Base-by-base conservation (phyloP, 495 filamentous ascomycete genomes). In the Aspergillus ostianus region DNA sequence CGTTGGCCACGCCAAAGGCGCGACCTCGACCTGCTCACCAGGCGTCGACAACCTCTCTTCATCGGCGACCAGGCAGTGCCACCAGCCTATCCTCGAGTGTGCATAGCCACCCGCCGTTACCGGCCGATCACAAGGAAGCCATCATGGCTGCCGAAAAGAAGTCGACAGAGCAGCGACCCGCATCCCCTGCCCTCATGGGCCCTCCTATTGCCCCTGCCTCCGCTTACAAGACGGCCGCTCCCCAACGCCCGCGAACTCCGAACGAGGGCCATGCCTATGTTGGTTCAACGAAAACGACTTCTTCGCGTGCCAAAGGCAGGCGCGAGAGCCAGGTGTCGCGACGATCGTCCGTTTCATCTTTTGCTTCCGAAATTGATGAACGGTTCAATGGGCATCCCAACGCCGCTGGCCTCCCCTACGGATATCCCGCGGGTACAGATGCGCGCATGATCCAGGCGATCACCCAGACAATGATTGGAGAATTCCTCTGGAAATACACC, bases 381-480 rank as follows among this genome's bases (percentile, higher is more conserved):
- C 82, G 92, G 13, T 97, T 98, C 80, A 91, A 92, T 64, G 89
- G 90, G 55, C 80, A 83, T 18, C 67, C 78, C 20, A 84, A 82
- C 47, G 80, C 78, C 64, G 76, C 82, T 48, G 77, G 82, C 18
- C 80, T 87, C 56, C 74, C 85, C 15, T 77, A 85, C 13, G 87
- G 84, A 30, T 73, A 77, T 36, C 65, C 64, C 15, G 71, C 82
- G 32, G 82, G 80, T 41, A 96, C 92, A 0, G 94, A 98, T 73
- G 93, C 94, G 53, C 87, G 94, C 61, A 98, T 98, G 92, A 98
- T 98, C 58, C 93, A 98, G 78, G 94, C 94, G 48, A 97, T 98
- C 61, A 98, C 95, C 6, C 94, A 98, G 73, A 98, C 94, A 12
- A 98, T 98, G 94, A 98, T 98, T 68, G 94, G 94, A 55, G 94